Percentiles rank a stretch among this genome's conserved stretches.
Conservation (phyloP, 768 basidiomycete genomes). For the Trametes gibbosa region DNA sequence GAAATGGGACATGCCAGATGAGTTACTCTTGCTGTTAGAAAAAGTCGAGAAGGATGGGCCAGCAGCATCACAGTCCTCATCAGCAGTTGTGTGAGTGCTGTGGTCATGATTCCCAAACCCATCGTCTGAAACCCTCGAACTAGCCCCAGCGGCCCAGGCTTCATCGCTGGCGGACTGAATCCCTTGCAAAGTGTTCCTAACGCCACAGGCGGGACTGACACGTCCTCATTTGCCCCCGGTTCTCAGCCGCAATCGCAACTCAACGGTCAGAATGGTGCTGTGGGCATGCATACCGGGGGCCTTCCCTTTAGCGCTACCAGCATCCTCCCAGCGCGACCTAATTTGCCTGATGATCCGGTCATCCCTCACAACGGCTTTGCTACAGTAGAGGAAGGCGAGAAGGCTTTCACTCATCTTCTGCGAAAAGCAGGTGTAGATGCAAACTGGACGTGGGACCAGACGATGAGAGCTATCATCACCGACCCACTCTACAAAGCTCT, state of each 20-base stretch:
- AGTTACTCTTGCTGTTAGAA: slow-evolving; percentile 79
- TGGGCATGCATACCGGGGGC: slow-evolving; percentile 49
- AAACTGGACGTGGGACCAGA: slow-evolving; percentile 97
- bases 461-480: slow-evolving; percentile 97
- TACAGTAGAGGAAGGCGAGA: slow-evolving; percentile 87
- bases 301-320: slow-evolving; percentile 61
- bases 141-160: slow-evolving; percentile 15
- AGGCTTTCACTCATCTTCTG: slow-evolving; percentile 89
- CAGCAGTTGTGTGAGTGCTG: slow-evolving; percentile 25
- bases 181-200: slow-evolving; percentile 51
- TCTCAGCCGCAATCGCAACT: slow-evolving; percentile 38
- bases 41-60: slow-evolving; percentile 77
- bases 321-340: slow-evolving; percentile 69
- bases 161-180: slow-evolving; percentile 3
- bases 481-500: slow-evolving; percentile 96
- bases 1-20: slow-evolving; percentile 97
- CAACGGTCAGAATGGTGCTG: slow-evolving; percentile 42
- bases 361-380: slow-evolving; percentile 89
- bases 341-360: slow-evolving; percentile 81
- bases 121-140: neutral
- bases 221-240: slow-evolving; percentile 41
- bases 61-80: slow-evolving; percentile 35
- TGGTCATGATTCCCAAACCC: neutral
- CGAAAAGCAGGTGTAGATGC: slow-evolving; percentile 88
- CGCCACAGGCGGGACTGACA: slow-evolving; percentile 52